Evolutionary conservation across 106 monocot genomes (phyloP).

Genomic region (Cymbidium sinense): DNA sequence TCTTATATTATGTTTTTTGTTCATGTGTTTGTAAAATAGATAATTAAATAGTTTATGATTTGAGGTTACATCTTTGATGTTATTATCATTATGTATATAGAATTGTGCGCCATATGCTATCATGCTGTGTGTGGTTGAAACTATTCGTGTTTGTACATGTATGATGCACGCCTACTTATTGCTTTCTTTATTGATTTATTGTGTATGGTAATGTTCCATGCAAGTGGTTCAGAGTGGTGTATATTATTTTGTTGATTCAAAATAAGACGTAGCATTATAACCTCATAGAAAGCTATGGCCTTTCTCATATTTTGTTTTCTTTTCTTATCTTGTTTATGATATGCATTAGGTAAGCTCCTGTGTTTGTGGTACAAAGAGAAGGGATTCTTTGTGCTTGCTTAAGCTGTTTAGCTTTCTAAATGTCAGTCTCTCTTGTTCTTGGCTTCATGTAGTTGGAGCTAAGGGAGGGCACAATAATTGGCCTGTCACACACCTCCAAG

Average conservation of each 20-base stretch:
- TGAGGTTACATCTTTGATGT: background rate
- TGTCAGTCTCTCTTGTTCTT: too few relatives aligned
- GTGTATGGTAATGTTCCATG: too few relatives aligned
- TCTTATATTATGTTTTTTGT: background rate
- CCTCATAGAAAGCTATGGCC: too few relatives aligned
- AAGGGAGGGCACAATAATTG: constrained; percentile 25
- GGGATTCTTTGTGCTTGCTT: too few relatives aligned
- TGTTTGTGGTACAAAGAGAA: too few relatives aligned
- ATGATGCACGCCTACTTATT: background rate
- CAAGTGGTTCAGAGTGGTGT: too few relatives aligned
- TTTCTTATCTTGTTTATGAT: too few relatives aligned
- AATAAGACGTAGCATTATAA: too few relatives aligned
- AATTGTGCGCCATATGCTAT: background rate
- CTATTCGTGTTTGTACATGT: background rate
- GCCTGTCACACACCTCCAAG: constrained; percentile 39
- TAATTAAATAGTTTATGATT: background rate
- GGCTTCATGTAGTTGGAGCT: constrained; percentile 8
- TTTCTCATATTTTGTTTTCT: too few relatives aligned
- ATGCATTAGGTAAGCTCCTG: too few relatives aligned
- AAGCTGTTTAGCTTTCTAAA: background rate
- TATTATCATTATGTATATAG: background rate
- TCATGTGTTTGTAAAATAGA: background rate
- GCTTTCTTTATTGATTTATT: background rate
- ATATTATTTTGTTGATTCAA: too few relatives aligned
- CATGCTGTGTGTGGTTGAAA: background rate